These are phyloP conservation scores for Phytopythium oedochilum DNA, from an alignment of 352 stramenopile species.

Conservation along the genomic window DNA sequence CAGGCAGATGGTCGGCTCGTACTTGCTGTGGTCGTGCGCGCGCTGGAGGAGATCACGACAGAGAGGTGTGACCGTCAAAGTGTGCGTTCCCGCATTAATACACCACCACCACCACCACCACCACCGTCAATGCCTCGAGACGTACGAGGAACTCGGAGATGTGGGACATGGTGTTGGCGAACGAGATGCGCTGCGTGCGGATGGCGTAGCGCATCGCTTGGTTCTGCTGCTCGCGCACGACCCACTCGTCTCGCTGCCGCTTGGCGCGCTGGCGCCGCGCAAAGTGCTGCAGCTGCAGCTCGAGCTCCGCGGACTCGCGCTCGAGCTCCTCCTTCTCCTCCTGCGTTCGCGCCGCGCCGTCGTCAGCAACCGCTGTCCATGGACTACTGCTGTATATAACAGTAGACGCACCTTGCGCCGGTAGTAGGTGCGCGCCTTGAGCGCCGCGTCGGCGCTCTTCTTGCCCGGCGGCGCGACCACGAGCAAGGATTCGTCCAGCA, in stretches of 20 bases:
- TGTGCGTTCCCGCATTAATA: too few species aligned
- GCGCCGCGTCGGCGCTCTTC: conserved; percentile 5
- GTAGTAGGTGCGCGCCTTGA: conserved; percentile 32
- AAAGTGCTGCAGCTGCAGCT: conserved; percentile 22
- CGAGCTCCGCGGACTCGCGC: conserved; percentile 19
- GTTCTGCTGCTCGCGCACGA: conserved; percentile 18
- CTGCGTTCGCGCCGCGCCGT: conserved; percentile 3
- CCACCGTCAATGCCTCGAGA: neutral
- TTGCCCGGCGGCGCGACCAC: neutral
- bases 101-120: neutral
- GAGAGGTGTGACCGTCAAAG: too few species aligned
- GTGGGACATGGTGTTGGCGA: conserved; percentile 30
- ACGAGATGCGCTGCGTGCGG: conserved; percentile 28
- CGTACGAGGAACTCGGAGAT: conserved; percentile 30
- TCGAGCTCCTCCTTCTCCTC: conserved; percentile 31
- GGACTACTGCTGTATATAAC: too few species aligned
- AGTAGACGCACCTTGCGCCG: conserved; percentile 49
- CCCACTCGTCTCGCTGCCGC: conserved; percentile 20
- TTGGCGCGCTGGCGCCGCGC: conserved; percentile 12
- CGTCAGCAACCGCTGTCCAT: neutral
- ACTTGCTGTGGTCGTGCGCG: conserved; percentile 20
- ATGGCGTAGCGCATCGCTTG: conserved; percentile 21
- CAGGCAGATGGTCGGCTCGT: conserved; percentile 30
- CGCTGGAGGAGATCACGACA: too few species aligned
- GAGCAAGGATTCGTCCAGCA: conserved; percentile 3